Evolutionary conservation across 768 basidiomycete species (phyloP).

Genomic region (Phanerochaete carnosa): DNA sequence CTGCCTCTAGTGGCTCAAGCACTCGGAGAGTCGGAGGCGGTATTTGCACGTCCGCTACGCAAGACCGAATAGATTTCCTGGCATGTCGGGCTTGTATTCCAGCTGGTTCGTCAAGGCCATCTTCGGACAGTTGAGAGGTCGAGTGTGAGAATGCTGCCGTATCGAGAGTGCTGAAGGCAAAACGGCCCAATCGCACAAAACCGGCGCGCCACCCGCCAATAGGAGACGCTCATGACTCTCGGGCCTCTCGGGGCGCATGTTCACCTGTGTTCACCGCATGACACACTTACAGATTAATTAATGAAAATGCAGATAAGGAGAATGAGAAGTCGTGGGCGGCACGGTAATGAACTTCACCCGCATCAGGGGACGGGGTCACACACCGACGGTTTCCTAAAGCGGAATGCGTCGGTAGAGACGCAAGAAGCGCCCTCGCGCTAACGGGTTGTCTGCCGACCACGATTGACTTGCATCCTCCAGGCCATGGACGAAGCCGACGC

Average conservation of each 20-base stretch:
- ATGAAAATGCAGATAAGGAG: too few species aligned
- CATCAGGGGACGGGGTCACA: neutral
- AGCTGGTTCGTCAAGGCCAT: neutral
- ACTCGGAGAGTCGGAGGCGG: neutral
- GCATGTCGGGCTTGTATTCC: neutral
- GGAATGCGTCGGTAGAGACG: neutral
- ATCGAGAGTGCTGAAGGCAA: neutral
- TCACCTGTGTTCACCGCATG: too few species aligned
- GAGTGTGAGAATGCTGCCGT: neutral
- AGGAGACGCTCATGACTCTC: neutral
- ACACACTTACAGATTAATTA: too few species aligned
- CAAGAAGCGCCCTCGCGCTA: neutral
- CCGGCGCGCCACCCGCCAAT: neutral
- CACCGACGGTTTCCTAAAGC: neutral
- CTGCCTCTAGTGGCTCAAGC: neutral
- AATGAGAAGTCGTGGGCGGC: neutral
- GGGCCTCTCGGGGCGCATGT: neutral
- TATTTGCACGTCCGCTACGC: neutral
- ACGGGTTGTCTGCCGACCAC: neutral
- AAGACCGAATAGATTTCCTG: neutral
- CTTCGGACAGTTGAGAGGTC: neutral
- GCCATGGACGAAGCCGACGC: constrained; percentile 45
- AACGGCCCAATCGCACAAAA: neutral
- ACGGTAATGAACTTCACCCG: neutral
- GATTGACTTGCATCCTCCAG: neutral